Evolutionary conservation across 305 asterid species (phyloP).

Genomic region (Ruellia speciosa): DNA sequence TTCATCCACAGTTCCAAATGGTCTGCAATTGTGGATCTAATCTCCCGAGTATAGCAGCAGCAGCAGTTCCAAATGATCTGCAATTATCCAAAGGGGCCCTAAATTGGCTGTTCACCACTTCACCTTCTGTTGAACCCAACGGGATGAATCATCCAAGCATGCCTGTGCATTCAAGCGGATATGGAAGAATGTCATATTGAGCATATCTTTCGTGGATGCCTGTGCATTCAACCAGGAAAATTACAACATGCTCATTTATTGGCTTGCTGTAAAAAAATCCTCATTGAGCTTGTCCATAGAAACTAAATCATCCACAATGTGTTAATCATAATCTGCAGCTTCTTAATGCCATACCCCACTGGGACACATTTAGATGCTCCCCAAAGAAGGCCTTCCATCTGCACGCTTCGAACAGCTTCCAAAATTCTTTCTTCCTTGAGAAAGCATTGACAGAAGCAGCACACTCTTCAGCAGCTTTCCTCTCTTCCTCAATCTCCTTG

Average conservation of each 20-base stretch:
- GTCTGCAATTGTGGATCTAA: too few species aligned
- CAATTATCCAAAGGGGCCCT: too few species aligned
- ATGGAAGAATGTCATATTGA: too few species aligned
- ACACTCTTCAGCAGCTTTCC: constrained; percentile 79
- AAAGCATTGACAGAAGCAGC: constrained; percentile 83
- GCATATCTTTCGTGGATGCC: too few species aligned
- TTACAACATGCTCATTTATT: background rate
- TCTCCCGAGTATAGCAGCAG: too few species aligned
- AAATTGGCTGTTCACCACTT: too few species aligned
- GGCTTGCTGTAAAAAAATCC: background rate
- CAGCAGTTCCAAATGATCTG: too few species aligned
- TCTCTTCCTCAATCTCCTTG: constrained; percentile 89
- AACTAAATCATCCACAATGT: constrained; percentile 24
- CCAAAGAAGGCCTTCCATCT: background rate
- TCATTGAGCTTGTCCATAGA: background rate
- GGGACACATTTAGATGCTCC: background rate
- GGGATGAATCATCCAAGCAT: too few species aligned
- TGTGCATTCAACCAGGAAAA: too few species aligned
- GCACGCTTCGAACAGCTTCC: background rate
- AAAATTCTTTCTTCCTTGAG: constrained; percentile 28
- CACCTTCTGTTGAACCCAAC: too few species aligned
- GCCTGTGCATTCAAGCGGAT: too few species aligned
- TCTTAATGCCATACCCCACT: background rate
- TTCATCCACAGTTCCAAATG: too few species aligned
- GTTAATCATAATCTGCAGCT: constrained; percentile 23